phyloP scores from a whole-genome alignment of 768 basidiomycete species.

The Leucosporidium scottii region DNA sequence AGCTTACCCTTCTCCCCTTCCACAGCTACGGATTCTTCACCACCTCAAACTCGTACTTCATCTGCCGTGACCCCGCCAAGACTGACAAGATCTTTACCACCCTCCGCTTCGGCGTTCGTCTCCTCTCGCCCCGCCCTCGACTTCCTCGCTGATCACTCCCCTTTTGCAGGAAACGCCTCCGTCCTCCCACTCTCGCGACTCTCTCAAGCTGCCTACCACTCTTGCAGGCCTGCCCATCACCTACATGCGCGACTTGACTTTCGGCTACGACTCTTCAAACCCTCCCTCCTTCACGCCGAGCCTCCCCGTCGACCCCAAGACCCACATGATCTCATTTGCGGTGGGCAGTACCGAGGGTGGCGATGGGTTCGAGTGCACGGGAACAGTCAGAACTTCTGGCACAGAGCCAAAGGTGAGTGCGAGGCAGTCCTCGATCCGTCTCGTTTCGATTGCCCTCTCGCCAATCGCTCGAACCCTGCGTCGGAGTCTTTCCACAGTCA shows the following conservation, averaged over 20 bases:
- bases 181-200: neutral
- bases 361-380: slow-evolving; percentile 51
- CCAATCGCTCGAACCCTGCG: neutral
- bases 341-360: slow-evolving; percentile 44
- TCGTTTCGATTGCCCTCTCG: too few relatives aligned
- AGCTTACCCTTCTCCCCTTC: slow-evolving; percentile 41
- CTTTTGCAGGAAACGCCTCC: neutral
- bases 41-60: slow-evolving; percentile 43
- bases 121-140: neutral
- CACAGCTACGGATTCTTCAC: slow-evolving; percentile 77
- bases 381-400: slow-evolving; percentile 78
- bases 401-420: slow-evolving; percentile 78
- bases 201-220: slow-evolving; percentile 12
- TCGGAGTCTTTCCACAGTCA: too few relatives aligned
- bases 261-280: slow-evolving; percentile 58
- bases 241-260: slow-evolving; percentile 66
- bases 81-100: slow-evolving; percentile 63
- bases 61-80: slow-evolving; percentile 54
- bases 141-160: neutral
- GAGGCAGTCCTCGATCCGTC: too few relatives aligned
- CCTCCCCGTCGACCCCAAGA: slow-evolving; percentile 37
- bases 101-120: slow-evolving; percentile 53
- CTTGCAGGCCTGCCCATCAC: slow-evolving; percentile 58
- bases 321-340: slow-evolving; percentile 79
- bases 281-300: slow-evolving; percentile 59